Conservation (phyloP, 1,284 basidiomycete species). For the Naganishia liquefaciens region DNA sequence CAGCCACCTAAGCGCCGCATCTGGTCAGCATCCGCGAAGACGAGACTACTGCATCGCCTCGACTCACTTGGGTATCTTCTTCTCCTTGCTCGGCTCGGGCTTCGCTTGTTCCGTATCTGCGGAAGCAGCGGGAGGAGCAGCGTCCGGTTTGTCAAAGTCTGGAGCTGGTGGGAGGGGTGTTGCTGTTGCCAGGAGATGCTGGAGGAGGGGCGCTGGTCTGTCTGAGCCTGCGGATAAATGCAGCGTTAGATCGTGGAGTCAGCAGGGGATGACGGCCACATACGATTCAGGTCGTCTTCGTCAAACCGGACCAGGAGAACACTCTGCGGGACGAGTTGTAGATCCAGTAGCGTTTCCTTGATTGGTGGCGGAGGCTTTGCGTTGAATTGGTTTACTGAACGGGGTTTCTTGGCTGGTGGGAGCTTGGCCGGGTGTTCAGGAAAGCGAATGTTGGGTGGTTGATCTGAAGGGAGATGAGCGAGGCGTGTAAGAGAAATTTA, state of each 20-base stretch:
- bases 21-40: slow-evolving; percentile 5
- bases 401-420: slow-evolving; percentile 31
- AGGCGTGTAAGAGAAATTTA: background rate
- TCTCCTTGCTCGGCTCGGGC: slow-evolving; percentile 35
- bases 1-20: slow-evolving; percentile 41
- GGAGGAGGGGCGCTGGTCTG: slow-evolving; percentile 46
- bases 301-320: slow-evolving; percentile 49
- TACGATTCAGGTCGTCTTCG: slow-evolving; percentile 51
- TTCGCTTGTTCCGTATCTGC: background rate
- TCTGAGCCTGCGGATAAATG: slow-evolving; percentile 38
- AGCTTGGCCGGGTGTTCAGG: slow-evolving; percentile 46
- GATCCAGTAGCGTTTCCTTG: slow-evolving; percentile 44
- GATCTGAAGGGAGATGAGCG: slow-evolving; percentile 36
- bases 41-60: slow-evolving; percentile 30
- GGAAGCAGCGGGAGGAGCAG: background rate
- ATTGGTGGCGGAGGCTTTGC: slow-evolving; percentile 43
- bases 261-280: slow-evolving; percentile 25
- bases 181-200: slow-evolving; percentile 42
- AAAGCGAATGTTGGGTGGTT: slow-evolving; percentile 49
- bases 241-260: background rate
- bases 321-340: slow-evolving; percentile 53
- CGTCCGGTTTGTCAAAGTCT: slow-evolving; percentile 5
- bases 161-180: slow-evolving; percentile 46
- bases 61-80: slow-evolving; percentile 50
- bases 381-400: slow-evolving; percentile 22